Evolutionary conservation across 352 stramenopile genomes (phyloP), one percentile per base, ranked within the genome.

Genomic region (Phytophthora idaei): DNA sequence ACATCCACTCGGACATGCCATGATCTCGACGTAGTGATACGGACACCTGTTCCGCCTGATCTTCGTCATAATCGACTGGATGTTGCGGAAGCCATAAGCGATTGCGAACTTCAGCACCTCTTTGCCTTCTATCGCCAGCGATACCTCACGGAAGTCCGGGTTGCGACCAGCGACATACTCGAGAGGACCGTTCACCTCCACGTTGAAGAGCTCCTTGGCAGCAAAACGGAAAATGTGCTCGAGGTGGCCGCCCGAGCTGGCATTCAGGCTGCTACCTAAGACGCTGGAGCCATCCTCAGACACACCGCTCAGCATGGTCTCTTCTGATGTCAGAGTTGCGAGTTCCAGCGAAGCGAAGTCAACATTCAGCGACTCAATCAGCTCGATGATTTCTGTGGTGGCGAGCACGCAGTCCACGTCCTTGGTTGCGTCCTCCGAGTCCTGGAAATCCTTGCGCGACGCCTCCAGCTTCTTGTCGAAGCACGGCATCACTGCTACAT

Each of bases 391-490:
- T 53, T 95, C 88, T 5, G 84, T 93, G 1, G 85, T 93, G 3
- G 86, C 88, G 17, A 99, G 85, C 31, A 99, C 97, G 45, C 96
- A 97, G 74, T 99, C 97, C 11, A 99, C 95, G 44, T 98, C 95
- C 46, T 90, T 93, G 12, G 71, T 87, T 37, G 90, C 69, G 7
- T 81, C 72, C 9, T 72, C 77, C 4, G 80, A 80, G 47, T 90
- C 83, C 25, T 91, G 53, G 57, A 96, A 97, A 67, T 96, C 82
- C 62, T 96, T 97, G 7, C 97, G 89, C 10, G 94, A 98, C 0
- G 97, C 97, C 77, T 99, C 97, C 7, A 99, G 80, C 70, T 99
- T 99, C 81, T 99, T 99, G 73, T 99, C 97, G 67, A 98, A 98
- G 85, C 97, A 99, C 32, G 97, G 97, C 97, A 99, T 99, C 37